Evolutionary conservation across 1,284 basidiomycete genomes (phyloP).

Genomic region (Microbotryum scabiosae): DNA sequence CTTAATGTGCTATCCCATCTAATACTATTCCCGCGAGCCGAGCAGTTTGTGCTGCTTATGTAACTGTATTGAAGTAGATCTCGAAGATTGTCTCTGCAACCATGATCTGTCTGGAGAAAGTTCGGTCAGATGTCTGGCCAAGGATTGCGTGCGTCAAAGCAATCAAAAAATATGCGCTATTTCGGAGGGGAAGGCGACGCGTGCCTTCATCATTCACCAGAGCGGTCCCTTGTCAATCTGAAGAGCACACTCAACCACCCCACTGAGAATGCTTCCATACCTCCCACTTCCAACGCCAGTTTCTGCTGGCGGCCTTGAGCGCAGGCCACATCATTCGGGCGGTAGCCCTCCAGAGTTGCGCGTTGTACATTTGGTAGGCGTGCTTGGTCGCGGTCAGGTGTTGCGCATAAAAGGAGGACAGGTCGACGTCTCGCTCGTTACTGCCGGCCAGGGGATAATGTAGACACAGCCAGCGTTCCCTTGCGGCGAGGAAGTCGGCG

Average conservation of each 20-base stretch:
- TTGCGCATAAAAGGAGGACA: slow-evolving; percentile 23
- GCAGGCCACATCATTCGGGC: slow-evolving; percentile 21
- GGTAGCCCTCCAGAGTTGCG: slow-evolving; percentile 23
- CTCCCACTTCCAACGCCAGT: slow-evolving; percentile 22
- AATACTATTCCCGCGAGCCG: too few relatives aligned
- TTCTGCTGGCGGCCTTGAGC: slow-evolving; percentile 12
- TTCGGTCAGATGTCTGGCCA: too few relatives aligned
- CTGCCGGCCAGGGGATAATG: background rate
- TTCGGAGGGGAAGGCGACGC: too few relatives aligned
- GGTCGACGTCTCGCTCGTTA: slow-evolving; percentile 13
- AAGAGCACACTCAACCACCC: background rate
- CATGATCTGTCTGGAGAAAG: too few relatives aligned
- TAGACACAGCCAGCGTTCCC: slow-evolving; percentile 7
- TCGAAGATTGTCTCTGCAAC: too few relatives aligned
- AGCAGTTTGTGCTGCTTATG: too few relatives aligned
- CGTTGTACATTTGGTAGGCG: slow-evolving; percentile 28
- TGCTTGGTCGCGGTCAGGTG: slow-evolving; percentile 24
- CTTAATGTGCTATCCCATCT: too few relatives aligned
- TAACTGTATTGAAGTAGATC: too few relatives aligned
- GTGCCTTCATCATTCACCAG: too few relatives aligned
- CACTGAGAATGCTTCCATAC: slow-evolving; percentile 8
- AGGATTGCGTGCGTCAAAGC: too few relatives aligned
- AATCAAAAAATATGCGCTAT: too few relatives aligned
- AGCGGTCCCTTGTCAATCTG: background rate
- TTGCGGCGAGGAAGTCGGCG: slow-evolving; percentile 20